Conservation (phyloP, 768 basidiomycete species). For the Macrolepiota albuminosa region DNA sequence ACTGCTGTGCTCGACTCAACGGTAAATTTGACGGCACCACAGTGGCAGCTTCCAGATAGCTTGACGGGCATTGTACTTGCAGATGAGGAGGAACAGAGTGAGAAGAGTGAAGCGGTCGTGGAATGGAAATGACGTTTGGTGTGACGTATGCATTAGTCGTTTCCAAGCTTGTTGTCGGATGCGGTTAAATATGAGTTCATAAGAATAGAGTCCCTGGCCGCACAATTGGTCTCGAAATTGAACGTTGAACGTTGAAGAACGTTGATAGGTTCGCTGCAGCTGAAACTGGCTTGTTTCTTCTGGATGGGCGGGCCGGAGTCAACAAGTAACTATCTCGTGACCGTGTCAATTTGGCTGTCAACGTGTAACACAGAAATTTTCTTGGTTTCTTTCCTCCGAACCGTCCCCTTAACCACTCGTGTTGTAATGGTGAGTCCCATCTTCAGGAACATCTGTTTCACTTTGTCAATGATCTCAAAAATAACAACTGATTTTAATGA, state of each 20-base stretch:
- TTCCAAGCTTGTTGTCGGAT: not conserved
- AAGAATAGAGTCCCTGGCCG: not conserved
- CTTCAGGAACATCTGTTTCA: not conserved
- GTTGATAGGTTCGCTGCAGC: no score
- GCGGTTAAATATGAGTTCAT: not conserved
- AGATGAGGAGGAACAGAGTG: not conserved
- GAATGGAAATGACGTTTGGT: not conserved
- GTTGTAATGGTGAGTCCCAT: not conserved
- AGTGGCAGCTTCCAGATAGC: slow-evolving; percentile 52
- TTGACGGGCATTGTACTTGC: slow-evolving; percentile 45
- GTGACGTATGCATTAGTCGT: not conserved
- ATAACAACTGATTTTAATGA: not conserved
- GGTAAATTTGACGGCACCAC: slow-evolving; percentile 44
- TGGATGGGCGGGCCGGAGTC: not conserved
- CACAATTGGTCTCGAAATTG: not conserved
- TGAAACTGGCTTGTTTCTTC: no score
- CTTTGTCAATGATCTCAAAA: not conserved
- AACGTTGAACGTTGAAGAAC: no score
- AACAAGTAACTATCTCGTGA: not conserved
- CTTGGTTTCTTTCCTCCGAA: no score
- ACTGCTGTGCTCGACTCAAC: slow-evolving; percentile 52
- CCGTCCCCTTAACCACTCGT: not conserved
- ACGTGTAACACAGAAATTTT: no score
- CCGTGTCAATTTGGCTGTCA: no score
- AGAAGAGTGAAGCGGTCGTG: not conserved